Evolutionary conservation across 352 stramenopile genomes (phyloP), one percentile per base, ranked within the genome.

Genomic region (Thalassiosira exigua): DNA sequence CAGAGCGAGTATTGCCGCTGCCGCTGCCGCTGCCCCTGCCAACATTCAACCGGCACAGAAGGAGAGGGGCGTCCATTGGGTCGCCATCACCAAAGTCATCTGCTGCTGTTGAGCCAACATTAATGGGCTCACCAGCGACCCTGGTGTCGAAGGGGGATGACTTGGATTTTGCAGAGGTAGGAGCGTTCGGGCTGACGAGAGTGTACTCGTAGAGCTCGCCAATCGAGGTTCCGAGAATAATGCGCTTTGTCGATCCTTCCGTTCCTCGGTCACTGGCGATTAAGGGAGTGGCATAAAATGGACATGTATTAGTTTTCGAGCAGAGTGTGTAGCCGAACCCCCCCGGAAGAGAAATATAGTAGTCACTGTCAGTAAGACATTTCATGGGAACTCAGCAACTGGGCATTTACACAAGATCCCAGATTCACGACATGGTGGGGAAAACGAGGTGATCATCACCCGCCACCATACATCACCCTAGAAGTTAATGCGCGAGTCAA

Each of bases 161-260:
- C 36, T 76, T 77, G 0, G 54, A 52, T 30, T 66, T 66, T 21
- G 54, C n/a, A 24, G 69, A 46, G n/a, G 51, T 56, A n/a, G 51
- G 26, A 27, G 69, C 41, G 64, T 79, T 83, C 9, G 67, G 75
- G 46, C 75, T 79, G 0, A 74, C 41, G 12, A 86, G 51, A 21
- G 79, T 58, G 70, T 92, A 92, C 67, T 93, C 85, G 32, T 93
- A 93, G 32, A 93, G 81, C 79, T 92, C 85, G 24, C 85, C 88
- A 44, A 71, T 48, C 32, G 70, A 87, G 33, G 85, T 93, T 68
- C 85, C 88, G 32, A 93, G 50, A n/a, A 93, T 60, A 50, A 93
- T 90, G 50, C 74, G 79, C 30, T 90, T 89, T 9, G 76, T 90
- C 1, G 85, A 90, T n/a, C 88, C 85, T 72, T 93, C 88, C 0